Evolutionary conservation across 306 rosid species (phyloP), one percentile per base, ranked within the genome.

Genomic region (Vicia faba): DNA sequence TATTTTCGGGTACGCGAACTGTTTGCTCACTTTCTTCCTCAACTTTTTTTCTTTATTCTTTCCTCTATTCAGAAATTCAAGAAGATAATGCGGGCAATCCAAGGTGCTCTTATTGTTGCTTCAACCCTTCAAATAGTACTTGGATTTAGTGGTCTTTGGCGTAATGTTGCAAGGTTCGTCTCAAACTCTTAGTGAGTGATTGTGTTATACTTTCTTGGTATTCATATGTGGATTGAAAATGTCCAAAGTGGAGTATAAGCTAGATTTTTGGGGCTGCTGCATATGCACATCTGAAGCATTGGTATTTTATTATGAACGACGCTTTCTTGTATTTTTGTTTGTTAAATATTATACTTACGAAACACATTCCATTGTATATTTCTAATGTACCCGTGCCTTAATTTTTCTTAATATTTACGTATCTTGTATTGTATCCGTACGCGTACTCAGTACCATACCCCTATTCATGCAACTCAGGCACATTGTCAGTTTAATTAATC

Each of bases 101-200:
- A 95, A 84, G 99, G 99, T 23, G 70, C 97, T 73, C 92, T 95
- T 67, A 90, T 95, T 75, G 80, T 95, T 44, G 99, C 99, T 63
- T 95, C 99, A 73, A 90, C 96, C 75, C 96, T 95, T 81, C 99
- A 95, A 86, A 95, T 95, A 79, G 95, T 95, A 77, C 78, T 95
- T 49, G 99, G 99, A 69, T 95, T 95, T 84, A 95, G 99, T 75
- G 99, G 99, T 75, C 97, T 95, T 26, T 95, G 99, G 99, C 99
- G 99, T 43, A 95, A 95, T 70, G 99, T 91, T 79, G 78, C 96
- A 77, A 90, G 99, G 99, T 95, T 75, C 45, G 95, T 80, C 74
- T 71, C 54, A 29, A 31, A 41, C 73, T 74, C 53, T 63, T 62
- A 65, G 63, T 58, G 43, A 53, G 73, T 68, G 36, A 33, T 56